Conservation (phyloP, 2,329 filamentous ascomycete genomes). For the Curvularia sp. region DNA sequence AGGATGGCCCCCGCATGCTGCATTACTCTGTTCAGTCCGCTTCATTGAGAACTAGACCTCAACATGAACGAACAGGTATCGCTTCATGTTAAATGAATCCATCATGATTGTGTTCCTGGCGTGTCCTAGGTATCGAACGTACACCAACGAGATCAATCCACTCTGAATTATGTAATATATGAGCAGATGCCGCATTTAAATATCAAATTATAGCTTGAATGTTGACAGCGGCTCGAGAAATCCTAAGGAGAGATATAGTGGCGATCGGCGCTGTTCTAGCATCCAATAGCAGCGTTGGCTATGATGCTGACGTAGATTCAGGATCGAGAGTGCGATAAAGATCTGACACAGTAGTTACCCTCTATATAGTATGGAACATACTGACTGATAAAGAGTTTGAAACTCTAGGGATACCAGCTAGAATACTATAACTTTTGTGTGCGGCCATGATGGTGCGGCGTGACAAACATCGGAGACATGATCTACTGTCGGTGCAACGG, state of each 20-base stretch:
- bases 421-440: not conserved
- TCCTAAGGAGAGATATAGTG: not conserved
- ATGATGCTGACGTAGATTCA: not conserved
- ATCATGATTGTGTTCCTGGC: not conserved
- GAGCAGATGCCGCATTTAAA: not conserved
- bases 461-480: not conserved
- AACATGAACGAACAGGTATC: not conserved
- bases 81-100: not conserved
- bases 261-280: not conserved
- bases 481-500: not conserved
- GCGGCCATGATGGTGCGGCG: not conserved
- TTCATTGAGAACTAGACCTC: not conserved
- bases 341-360: not conserved
- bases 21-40: not conserved
- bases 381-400: not conserved
- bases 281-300: not conserved
- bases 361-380: not conserved
- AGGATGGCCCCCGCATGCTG: not conserved
- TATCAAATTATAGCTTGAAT: not conserved
- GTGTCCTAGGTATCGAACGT: not conserved
- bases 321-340: not conserved
- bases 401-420: not conserved
- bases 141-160: not conserved
- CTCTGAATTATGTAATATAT: not conserved
- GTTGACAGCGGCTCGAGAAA: not conserved